Percentiles rank a stretch among this genome's conserved stretches.
phyloP scores from a whole-genome alignment of 1,284 basidiomycete genomes.

The Schizopora paradoxa region DNA sequence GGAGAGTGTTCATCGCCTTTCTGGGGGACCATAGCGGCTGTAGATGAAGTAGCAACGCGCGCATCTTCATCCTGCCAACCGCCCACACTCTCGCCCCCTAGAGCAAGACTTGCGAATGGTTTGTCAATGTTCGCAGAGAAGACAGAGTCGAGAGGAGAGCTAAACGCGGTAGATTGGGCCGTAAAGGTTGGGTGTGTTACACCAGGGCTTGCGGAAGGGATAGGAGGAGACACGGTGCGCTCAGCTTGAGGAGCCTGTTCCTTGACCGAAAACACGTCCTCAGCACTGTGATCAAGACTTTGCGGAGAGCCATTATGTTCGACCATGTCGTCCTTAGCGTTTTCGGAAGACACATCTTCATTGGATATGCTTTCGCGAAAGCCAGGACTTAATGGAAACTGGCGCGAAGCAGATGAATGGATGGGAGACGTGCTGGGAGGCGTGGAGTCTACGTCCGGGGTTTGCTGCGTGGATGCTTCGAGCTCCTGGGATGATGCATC shows the following conservation, averaged over 20 bases:
- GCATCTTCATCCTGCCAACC: slow-evolving; percentile 56
- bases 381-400: no score
- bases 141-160: slow-evolving; percentile 50
- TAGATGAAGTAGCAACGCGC: slow-evolving; percentile 26
- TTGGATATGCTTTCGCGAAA: no score
- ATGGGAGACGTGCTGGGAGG: no score
- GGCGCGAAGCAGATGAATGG: no score
- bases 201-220: slow-evolving; percentile 17
- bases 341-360: no score
- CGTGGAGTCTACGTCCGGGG: no score
- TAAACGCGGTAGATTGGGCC: slow-evolving; percentile 30
- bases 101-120: slow-evolving; percentile 52
- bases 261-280: slow-evolving; percentile 3
- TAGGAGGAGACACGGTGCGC: slow-evolving; percentile 1
- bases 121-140: slow-evolving; percentile 30
- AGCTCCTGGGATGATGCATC: no score
- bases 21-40: slow-evolving; percentile 14
- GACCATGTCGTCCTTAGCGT: no score
- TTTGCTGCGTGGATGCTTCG: no score
- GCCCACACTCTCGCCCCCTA: slow-evolving; percentile 54
- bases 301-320: no score
- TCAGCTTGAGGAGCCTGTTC: not conserved
- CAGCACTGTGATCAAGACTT: no score
- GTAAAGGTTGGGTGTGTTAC: slow-evolving; percentile 17
- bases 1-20: no score